A percentile compares a stretch with the other conserved stretches of the same genome.
These are phyloP conservation scores for Juglanconis juglandina DNA, from an alignment of 2,329 filamentous ascomycete genomes.

Conservation along the genomic window DNA sequence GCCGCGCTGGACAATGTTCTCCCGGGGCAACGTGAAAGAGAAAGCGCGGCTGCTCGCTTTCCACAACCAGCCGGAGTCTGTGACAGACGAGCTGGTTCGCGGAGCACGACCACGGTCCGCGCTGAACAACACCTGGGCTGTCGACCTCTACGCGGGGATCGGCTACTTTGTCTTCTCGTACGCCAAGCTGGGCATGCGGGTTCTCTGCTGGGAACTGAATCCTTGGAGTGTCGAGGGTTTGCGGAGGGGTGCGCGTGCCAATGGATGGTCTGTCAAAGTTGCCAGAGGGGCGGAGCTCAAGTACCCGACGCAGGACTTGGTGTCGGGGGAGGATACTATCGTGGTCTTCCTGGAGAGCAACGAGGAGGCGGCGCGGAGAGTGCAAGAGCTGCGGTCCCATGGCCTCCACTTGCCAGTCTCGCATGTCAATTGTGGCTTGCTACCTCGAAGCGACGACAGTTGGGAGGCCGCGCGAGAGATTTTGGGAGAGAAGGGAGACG, in stretches of 20 bases:
- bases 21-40: slow-evolving; percentile 83
- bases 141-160: slow-evolving; percentile 89
- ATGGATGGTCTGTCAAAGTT: slow-evolving; percentile 62
- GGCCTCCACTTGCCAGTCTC: slow-evolving; percentile 38
- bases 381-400: slow-evolving; percentile 34
- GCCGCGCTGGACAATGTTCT: slow-evolving; percentile 91
- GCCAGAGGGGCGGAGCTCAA: slow-evolving; percentile 41
- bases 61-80: slow-evolving; percentile 21
- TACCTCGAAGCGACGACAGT: slow-evolving; percentile 54
- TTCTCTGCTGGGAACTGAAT: slow-evolving; percentile 89
- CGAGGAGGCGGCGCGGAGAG: slow-evolving; percentile 41
- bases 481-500: slow-evolving; percentile 30
- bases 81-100: not conserved
- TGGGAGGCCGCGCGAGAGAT: slow-evolving; percentile 53
- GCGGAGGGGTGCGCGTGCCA: slow-evolving; percentile 67
- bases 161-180: slow-evolving; percentile 93
- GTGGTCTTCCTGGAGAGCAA: slow-evolving; percentile 71
- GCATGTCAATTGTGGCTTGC: slow-evolving; percentile 64
- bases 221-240: slow-evolving; percentile 83
- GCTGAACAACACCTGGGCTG: slow-evolving; percentile 46
- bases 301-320: slow-evolving; percentile 33
- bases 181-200: slow-evolving; percentile 64
- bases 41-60: slow-evolving; percentile 71
- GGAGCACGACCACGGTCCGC: not conserved
- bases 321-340: slow-evolving; percentile 48